Evolutionary conservation across 495 filamentous ascomycete species (phyloP).

Genomic region (Pyrenula aspistea): DNA sequence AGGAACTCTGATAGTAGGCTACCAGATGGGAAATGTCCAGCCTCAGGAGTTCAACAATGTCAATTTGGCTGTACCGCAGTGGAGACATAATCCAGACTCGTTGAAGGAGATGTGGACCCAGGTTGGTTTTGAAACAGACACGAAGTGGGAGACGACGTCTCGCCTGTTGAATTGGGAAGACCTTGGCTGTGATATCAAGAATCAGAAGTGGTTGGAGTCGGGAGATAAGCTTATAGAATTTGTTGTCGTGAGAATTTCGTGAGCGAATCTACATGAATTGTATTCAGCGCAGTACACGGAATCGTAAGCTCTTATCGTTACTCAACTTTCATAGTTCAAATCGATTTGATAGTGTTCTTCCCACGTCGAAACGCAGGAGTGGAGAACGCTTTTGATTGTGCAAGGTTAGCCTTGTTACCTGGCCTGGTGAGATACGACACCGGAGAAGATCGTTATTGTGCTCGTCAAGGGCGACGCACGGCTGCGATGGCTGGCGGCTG

Average conservation of each 20-base stretch:
- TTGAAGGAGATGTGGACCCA: not conserved
- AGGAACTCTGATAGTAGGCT: not conserved
- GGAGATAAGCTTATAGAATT: not conserved
- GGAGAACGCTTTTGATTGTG: too few relatives aligned
- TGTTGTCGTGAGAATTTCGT: not conserved
- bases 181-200: not conserved
- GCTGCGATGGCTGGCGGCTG: not conserved
- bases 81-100: not conserved
- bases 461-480: not conserved
- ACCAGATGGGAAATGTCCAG: not conserved
- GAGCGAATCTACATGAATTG: too few relatives aligned
- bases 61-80: not conserved
- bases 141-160: not conserved
- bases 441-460: not conserved
- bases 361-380: too few relatives aligned
- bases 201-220: not conserved
- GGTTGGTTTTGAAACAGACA: not conserved
- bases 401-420: too few relatives aligned
- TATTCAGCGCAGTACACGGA: too few relatives aligned
- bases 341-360: too few relatives aligned
- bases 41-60: not conserved
- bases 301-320: too few relatives aligned
- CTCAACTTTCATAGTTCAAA: too few relatives aligned
- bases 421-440: too few relatives aligned
- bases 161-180: not conserved